These are phyloP conservation scores for Kuraishia hungarica DNA, from an alignment of 805 yeast species.

Conservation along the genomic window DNA sequence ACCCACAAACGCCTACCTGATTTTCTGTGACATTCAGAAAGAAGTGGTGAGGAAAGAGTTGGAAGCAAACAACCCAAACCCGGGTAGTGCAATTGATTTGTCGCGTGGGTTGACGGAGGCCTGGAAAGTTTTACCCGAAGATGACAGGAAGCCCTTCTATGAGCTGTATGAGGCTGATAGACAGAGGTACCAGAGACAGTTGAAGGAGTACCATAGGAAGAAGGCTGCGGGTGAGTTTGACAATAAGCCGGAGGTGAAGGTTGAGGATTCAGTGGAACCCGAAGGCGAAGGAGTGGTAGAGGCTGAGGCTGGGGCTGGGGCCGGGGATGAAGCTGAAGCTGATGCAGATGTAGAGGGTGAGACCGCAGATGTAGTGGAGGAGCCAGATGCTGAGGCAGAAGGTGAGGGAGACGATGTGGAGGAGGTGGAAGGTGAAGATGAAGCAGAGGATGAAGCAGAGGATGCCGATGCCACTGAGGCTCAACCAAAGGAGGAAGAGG, in stretches of 20 bases:
- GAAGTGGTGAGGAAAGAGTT: slow-evolving; percentile 56
- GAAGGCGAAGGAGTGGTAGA: not conserved
- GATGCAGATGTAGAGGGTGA: slow-evolving; percentile 4
- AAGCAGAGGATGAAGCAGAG: not conserved
- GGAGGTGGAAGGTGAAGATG: slow-evolving; percentile 4
- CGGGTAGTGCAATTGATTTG: slow-evolving; percentile 51
- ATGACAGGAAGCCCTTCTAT: slow-evolving; percentile 63
- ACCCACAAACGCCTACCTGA: slow-evolving; percentile 83
- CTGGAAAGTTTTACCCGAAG: slow-evolving; percentile 71
- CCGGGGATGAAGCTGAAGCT: not conserved
- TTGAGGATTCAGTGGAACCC: not conserved
- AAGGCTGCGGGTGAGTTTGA: slow-evolving; percentile 4
- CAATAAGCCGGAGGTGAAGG: slow-evolving; percentile 7
- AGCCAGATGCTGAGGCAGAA: slow-evolving; percentile 2
- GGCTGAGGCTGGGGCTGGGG: not conserved
- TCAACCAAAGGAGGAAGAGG: not conserved
- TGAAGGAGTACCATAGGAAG: slow-evolving; percentile 33
- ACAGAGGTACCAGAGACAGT: slow-evolving; percentile 64
- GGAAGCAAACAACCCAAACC: slow-evolving; percentile 31
- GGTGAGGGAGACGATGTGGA: not conserved
- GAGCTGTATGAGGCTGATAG: slow-evolving; percentile 74
- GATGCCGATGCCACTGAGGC: not conserved
- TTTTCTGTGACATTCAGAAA: slow-evolving; percentile 82
- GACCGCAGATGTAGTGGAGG: slow-evolving; percentile 4
- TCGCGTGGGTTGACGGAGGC: slow-evolving; percentile 76